Evolutionary conservation across 2,329 filamentous ascomycete genomes (phyloP).

Genomic region (Trichocomaceae sp.): DNA sequence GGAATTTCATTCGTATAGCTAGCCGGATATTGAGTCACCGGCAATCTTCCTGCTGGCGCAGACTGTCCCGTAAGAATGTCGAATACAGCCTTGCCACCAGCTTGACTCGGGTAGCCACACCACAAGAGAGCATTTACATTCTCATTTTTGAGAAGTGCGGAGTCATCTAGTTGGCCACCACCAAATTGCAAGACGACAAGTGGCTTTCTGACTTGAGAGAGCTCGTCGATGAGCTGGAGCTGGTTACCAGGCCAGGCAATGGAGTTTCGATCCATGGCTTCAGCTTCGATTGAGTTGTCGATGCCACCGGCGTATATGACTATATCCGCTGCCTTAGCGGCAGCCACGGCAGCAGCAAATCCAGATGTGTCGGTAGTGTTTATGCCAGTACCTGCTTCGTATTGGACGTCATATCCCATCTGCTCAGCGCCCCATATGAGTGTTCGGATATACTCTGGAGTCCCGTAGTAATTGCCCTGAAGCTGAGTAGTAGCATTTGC

Average conservation of each 20-base stretch:
- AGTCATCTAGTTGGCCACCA: slow-evolving; percentile 33
- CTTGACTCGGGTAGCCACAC: slow-evolving; percentile 36
- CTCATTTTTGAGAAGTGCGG: slow-evolving; percentile 25
- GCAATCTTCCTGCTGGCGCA: slow-evolving; percentile 32
- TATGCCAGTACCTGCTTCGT: slow-evolving; percentile 26
- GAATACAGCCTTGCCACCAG: slow-evolving; percentile 31
- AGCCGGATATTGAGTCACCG: slow-evolving; percentile 30
- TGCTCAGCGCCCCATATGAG: slow-evolving; percentile 41
- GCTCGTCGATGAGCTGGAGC: slow-evolving; percentile 27
- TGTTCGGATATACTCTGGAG: slow-evolving; percentile 29
- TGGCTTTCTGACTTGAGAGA: slow-evolving; percentile 27
- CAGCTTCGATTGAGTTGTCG: slow-evolving; percentile 28
- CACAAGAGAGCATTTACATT: slow-evolving; percentile 31
- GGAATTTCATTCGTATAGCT: slow-evolving; percentile 35
- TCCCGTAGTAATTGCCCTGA: slow-evolving; percentile 52
- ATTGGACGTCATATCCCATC: slow-evolving; percentile 39
- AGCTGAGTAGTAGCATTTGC: slow-evolving; percentile 50
- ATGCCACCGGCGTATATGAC: slow-evolving; percentile 29
- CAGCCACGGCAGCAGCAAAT: slow-evolving; percentile 23
- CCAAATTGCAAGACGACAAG: slow-evolving; percentile 32
- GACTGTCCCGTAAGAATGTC: slow-evolving; percentile 31
- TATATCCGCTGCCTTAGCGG: slow-evolving; percentile 23
- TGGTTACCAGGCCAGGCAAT: slow-evolving; percentile 32
- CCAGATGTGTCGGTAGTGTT: slow-evolving; percentile 19
- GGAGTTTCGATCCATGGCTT: slow-evolving; percentile 28